Evolutionary conservation across 768 basidiomycete genomes (phyloP), one percentile per base, ranked within the genome.

Genomic region (Suillus sp.): DNA sequence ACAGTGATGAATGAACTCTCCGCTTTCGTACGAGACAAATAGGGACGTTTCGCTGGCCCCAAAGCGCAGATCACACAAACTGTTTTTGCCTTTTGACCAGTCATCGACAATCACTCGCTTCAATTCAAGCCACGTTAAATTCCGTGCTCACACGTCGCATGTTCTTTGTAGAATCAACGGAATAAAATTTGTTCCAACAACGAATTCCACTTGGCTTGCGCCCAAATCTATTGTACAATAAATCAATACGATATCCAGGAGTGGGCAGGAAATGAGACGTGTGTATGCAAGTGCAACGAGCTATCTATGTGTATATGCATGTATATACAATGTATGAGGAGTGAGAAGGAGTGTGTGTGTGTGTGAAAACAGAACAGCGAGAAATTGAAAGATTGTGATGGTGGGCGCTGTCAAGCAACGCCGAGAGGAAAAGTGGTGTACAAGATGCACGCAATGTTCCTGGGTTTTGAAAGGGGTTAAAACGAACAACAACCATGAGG

Each of bases 281-380:
- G 74, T 74, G 74, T 72, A 74, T 60, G 64, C 72, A 25, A 63
- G 56, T 45, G 60, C 51, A 20, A 62, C 50, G 43, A 37, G 61
- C 62, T 42, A 72, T 75, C 71, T 76, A 75, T 74, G 76, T 74
- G 73, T 68, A 73, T 76, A 75, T 76, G 69, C 74, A 70, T 70
- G 72, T 73, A 75, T 76, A 74, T 76, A 73, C 74, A 76, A 60
- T 74, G 72, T 70, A 66, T 70, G 74, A 73, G 72, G 67, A 35
- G 13, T 16, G 57, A 63, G 20, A 73, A 74, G 35, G 72, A 75
- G 69, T 60, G 72, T 74, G 70, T 27, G 69, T 67, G 62, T 57
- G 60, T 63, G 65, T 30, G 30, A 8, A 34, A 66, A 64, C 45
- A 60, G 27, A 25, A 60, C 37, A 16, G 14, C 57, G 54, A 53